Conservation (phyloP, 192 early-diverging fungal species). For the Podila minutissima region DNA sequence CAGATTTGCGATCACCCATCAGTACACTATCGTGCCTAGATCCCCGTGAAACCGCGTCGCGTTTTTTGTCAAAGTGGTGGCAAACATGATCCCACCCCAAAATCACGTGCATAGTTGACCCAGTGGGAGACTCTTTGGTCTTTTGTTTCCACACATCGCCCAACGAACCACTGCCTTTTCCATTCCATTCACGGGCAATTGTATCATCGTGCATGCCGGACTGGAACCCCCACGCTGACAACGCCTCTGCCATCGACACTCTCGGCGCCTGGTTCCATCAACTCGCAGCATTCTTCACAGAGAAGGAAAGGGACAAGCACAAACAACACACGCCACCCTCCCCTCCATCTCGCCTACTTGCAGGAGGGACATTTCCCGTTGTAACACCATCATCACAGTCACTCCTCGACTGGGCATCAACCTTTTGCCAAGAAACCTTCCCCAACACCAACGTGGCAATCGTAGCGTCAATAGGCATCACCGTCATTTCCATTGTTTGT, state of each 20-base stretch:
- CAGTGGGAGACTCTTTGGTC: too few species aligned
- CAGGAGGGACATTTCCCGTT: neutral
- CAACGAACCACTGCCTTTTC: neutral
- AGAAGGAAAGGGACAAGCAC: neutral
- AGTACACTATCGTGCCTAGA: too few species aligned
- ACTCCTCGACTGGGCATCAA: neutral
- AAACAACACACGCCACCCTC: neutral
- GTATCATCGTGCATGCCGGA: conserved; percentile 23
- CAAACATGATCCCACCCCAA: too few species aligned
- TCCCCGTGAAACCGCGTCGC: too few species aligned
- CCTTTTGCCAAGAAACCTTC: neutral
- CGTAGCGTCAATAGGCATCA: neutral
- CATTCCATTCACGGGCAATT: neutral
- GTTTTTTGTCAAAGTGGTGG: too few species aligned
- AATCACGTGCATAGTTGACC: too few species aligned
- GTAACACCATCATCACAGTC: neutral
- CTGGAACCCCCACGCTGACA: conserved; percentile 8
- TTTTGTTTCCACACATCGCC: neutral
- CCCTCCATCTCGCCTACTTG: neutral
- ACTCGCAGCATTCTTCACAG: neutral
- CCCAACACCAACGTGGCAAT: neutral
- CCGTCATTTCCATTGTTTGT: neutral
- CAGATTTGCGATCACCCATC: too few species aligned
- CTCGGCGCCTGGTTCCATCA: conserved; percentile 19
- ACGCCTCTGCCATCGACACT: conserved; percentile 26